Percentiles rank a stretch among this genome's conserved stretches.
These are phyloP conservation scores for Flueggea neowawraea DNA, from an alignment of 441 rosid species.

Conservation along the genomic window DNA sequence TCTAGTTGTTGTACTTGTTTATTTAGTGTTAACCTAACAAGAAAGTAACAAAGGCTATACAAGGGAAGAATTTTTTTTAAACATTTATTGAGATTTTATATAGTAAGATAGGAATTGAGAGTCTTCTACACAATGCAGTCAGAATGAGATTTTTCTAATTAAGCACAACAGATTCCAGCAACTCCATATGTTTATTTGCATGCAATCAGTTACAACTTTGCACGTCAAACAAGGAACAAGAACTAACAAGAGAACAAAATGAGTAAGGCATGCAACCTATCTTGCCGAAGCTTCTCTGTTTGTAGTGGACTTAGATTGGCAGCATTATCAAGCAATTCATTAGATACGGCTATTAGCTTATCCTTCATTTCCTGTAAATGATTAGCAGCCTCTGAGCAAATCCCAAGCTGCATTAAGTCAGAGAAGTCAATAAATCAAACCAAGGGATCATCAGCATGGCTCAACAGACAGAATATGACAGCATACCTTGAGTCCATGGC, in stretches of 20 bases:
- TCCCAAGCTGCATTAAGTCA: constrained; percentile 68
- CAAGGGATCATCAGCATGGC: constrained; percentile 13
- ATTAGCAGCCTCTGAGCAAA: constrained; percentile 67
- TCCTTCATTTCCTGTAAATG: constrained; percentile 93
- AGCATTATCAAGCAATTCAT: constrained; percentile 84
- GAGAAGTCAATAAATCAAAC: constrained; percentile 25
- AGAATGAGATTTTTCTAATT: constrained; percentile 1
- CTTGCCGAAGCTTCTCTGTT: constrained; percentile 62
- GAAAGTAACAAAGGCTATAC: constrained; percentile 7
- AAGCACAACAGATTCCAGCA: neutral
- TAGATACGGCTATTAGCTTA: constrained; percentile 69
- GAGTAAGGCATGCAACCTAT: constrained; percentile 39
- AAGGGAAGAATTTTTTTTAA: constrained; percentile 23
- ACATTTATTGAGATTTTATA: constrained; percentile 15
- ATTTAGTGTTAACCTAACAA: constrained; percentile 64
- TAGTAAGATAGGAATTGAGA: constrained; percentile 12
- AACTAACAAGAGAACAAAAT: neutral
- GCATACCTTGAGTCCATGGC: constrained; percentile 72
- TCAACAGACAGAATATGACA: constrained; percentile 12
- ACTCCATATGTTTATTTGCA: neutral
- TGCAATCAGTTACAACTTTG: neutral
- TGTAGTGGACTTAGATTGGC: constrained; percentile 46
- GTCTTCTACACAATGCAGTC: constrained; percentile 6
- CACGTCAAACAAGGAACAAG: neutral
- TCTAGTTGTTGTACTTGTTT: constrained; percentile 85